phyloP scores from a whole-genome alignment of 345 rosid genomes.

The Arabis alpina region DNA sequence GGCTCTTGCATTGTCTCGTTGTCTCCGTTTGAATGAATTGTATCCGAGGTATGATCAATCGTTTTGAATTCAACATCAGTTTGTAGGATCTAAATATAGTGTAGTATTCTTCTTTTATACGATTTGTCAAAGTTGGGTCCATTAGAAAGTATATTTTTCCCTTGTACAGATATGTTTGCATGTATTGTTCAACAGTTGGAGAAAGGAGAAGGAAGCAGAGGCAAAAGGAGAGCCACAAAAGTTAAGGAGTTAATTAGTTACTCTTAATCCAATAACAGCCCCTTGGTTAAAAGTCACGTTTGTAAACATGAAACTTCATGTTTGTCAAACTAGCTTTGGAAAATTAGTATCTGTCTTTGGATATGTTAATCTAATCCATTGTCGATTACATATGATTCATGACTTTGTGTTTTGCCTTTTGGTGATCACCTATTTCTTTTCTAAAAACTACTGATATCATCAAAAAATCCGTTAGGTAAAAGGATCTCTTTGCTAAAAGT shows the following conservation, averaged over 20 bases:
- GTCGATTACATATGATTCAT: not conserved
- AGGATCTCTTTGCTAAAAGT: too few relatives aligned
- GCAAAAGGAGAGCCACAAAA: not conserved
- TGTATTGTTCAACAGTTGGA: constrained; percentile 3
- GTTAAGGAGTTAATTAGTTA: not conserved
- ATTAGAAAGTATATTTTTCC: not conserved
- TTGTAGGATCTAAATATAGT: not conserved
- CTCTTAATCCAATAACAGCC: not conserved
- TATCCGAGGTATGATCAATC: constrained; percentile 9
- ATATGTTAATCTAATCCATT: not conserved
- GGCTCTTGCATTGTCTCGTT: not conserved
- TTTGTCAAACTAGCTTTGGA: not conserved
- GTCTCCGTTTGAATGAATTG: constrained; percentile 9
- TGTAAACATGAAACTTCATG: not conserved
- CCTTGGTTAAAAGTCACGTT: not conserved
- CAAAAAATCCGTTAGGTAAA: too few relatives aligned
- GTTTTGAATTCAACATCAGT: not conserved
- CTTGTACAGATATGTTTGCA: not conserved
- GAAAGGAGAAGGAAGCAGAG: not conserved
- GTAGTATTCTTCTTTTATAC: not conserved
- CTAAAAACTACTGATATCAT: too few relatives aligned
- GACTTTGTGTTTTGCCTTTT: not conserved
- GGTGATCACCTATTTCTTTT: too few relatives aligned
- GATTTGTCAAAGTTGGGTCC: not conserved
- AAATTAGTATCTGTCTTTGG: not conserved